These are phyloP conservation scores for Epichloe bromicola DNA, from an alignment of 2,329 filamentous ascomycete species.

Conservation along the genomic window DNA sequence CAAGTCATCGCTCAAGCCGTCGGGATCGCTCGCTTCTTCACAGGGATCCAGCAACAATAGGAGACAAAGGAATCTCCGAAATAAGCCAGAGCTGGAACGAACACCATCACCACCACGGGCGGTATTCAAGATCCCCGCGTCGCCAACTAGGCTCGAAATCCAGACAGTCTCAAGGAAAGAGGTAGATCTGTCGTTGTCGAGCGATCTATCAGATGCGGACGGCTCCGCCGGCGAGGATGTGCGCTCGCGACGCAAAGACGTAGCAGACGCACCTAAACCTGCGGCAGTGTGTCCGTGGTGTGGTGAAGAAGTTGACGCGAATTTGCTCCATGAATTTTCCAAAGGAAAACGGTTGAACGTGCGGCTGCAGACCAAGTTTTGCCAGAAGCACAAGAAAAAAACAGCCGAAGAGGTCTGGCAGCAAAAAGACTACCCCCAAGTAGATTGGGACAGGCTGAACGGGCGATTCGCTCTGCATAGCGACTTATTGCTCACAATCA, in stretches of 20 bases:
- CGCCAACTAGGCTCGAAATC: constrained; percentile 6
- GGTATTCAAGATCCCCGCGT: constrained; percentile 11
- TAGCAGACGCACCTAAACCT: not conserved
- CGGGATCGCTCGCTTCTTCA: not conserved
- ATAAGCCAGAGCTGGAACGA: not conserved
- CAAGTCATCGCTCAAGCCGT: not conserved
- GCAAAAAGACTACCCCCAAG: constrained; percentile 49
- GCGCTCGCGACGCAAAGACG: constrained; percentile 2
- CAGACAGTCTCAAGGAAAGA: not conserved
- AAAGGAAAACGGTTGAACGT: constrained; percentile 37
- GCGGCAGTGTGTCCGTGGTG: constrained; percentile 53
- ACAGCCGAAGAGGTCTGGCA: constrained; percentile 36
- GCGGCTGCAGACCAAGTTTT: constrained; percentile 49
- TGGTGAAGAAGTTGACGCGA: constrained; percentile 40
- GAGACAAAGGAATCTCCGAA: not conserved
- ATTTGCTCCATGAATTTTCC: constrained; percentile 40
- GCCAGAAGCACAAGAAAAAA: constrained; percentile 45
- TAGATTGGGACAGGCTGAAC: constrained; percentile 55
- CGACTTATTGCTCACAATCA: constrained; percentile 40
- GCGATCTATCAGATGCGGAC: constrained; percentile 3
- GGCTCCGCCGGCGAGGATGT: not conserved
- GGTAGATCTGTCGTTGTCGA: not conserved
- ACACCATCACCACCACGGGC: constrained; percentile 9
- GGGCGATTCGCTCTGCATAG: constrained; percentile 45
- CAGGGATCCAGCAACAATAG: not conserved